These are phyloP conservation scores for Neurospora crassa DNA, from an alignment of 2,329 filamentous ascomycete genomes.

Conservation along the genomic window DNA sequence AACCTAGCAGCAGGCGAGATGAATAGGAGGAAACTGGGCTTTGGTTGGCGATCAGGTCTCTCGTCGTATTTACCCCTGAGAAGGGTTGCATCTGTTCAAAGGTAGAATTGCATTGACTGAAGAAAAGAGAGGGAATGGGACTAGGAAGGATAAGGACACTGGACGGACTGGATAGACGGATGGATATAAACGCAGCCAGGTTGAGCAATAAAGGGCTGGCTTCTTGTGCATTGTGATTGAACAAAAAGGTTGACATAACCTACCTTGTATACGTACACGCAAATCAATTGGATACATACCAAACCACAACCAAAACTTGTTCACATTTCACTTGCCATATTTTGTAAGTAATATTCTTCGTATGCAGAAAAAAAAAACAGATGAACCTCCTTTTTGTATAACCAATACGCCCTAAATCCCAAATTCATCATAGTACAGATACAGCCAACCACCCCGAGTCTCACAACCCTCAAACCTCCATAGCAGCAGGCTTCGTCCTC, in stretches of 20 bases:
- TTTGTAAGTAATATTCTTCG: background rate
- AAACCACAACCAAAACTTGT: background rate
- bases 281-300: background rate
- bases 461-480: slow-evolving; percentile 15
- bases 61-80: slow-evolving; percentile 2
- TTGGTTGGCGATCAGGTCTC: background rate
- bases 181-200: background rate
- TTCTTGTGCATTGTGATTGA: background rate
- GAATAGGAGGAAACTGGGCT: background rate
- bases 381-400: background rate
- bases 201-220: background rate
- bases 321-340: background rate
- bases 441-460: background rate
- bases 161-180: background rate
- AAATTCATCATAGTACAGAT: background rate
- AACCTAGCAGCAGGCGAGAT: background rate
- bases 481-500: slow-evolving; percentile 50
- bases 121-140: background rate
- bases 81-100: background rate
- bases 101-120: background rate
- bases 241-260: background rate
- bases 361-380: background rate
- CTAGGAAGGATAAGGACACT: background rate
- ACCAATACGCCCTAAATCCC: background rate
- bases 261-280: background rate